phyloP scores from a whole-genome alignment of 2,329 filamentous ascomycete genomes.

The Pleurostoma richardsiae region DNA sequence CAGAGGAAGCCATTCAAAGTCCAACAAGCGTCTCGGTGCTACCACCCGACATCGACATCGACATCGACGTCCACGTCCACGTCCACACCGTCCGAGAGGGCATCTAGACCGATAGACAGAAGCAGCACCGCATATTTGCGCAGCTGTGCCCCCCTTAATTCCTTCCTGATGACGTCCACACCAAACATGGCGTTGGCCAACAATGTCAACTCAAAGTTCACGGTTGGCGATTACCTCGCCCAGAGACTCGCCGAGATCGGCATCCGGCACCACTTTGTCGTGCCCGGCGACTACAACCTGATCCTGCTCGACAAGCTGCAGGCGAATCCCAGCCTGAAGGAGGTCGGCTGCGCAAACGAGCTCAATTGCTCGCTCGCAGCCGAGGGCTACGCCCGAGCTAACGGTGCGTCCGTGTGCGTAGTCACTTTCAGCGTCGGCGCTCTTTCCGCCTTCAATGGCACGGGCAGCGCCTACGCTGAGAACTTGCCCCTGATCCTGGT shows the following conservation, averaged over 20 bases:
- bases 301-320: conserved; percentile 21
- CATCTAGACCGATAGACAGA: no score
- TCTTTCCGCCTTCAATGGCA: conserved; percentile 19
- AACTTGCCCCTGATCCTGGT: conserved; percentile 19
- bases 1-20: no score
- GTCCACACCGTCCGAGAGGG: no score
- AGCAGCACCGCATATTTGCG: no score
- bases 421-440: conserved; percentile 19
- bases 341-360: conserved; percentile 21
- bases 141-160: no score
- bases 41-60: no score
- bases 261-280: conserved; percentile 18
- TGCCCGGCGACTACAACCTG: conserved; percentile 23
- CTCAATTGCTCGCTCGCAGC: conserved; percentile 22
- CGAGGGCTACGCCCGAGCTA: conserved; percentile 21
- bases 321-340: conserved; percentile 14
- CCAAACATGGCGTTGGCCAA: no score
- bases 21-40: no score
- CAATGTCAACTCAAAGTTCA: conserved; percentile 6
- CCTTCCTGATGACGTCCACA: no score
- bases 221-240: conserved; percentile 21
- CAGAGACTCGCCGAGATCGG: conserved; percentile 18
- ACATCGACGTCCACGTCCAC: no score
- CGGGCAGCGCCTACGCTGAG: conserved; percentile 19
- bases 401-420: conserved; percentile 18